These are phyloP conservation scores for Eutrema yunnanense DNA, from an alignment of 345 rosid species.

Conservation along the genomic window DNA sequence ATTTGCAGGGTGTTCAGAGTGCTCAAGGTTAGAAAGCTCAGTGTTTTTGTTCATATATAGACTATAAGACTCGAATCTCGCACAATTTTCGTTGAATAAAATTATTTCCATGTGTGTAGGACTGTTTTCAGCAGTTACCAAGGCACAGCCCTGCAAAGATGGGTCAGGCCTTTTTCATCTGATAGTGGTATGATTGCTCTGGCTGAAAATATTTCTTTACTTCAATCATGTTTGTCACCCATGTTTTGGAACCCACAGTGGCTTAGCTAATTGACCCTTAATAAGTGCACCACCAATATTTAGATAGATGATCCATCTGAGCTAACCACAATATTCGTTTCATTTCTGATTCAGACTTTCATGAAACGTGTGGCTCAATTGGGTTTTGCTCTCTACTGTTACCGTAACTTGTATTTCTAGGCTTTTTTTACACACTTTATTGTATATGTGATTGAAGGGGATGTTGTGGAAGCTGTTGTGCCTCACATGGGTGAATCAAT, in stretches of 20 bases:
- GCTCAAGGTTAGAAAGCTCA: conserved; percentile 22
- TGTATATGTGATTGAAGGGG: conserved; percentile 41
- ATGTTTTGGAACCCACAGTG: background rate
- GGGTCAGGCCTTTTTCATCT: conserved; percentile 60
- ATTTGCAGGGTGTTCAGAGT: conserved; percentile 39
- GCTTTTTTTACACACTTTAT: conserved; percentile 1
- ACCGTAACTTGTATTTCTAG: background rate
- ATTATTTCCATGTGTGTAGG: conserved; percentile 4
- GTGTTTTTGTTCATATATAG: background rate
- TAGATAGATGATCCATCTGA: background rate
- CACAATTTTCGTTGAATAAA: background rate
- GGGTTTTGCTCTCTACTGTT: background rate
- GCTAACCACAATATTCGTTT: background rate
- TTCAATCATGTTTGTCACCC: background rate
- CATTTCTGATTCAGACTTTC: conserved; percentile 1
- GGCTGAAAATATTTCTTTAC: background rate
- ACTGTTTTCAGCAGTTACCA: conserved; percentile 26
- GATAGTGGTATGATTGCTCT: conserved; percentile 47
- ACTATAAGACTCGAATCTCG: background rate
- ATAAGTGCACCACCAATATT: background rate
- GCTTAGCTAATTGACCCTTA: background rate
- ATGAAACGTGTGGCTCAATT: background rate
- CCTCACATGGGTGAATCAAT: conserved; percentile 95
- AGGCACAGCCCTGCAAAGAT: conserved; percentile 34
- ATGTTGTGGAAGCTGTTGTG: conserved; percentile 67